Percentiles rank a stretch among this genome's conserved stretches.
phyloP scores from a whole-genome alignment of 495 filamentous ascomycete species.

The Lepidopterella palustris region DNA sequence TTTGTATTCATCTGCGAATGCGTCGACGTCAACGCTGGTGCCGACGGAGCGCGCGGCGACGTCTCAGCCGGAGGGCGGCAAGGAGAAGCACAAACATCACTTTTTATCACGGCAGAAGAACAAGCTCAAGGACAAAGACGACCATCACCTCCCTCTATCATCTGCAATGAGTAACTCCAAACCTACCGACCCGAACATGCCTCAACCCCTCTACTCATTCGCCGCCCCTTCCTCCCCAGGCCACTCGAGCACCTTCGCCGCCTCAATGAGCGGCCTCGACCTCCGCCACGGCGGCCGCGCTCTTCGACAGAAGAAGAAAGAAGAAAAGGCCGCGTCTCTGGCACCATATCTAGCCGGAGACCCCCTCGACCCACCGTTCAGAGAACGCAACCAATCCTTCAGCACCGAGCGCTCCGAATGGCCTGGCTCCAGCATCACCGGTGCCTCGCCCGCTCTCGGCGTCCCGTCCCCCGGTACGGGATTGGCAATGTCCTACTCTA shows the following conservation, averaged over 20 bases:
- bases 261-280: constrained; percentile 77
- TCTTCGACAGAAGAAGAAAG: constrained; percentile 83
- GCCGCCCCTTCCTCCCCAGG: constrained; percentile 61
- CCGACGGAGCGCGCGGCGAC: constrained; percentile 31
- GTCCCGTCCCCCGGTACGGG: not conserved
- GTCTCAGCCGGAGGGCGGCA: constrained; percentile 53
- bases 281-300: constrained; percentile 77
- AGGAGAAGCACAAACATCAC: constrained; percentile 65
- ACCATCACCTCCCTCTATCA: constrained; percentile 74
- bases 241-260: constrained; percentile 60
- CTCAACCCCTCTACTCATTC: constrained; percentile 78
- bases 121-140: constrained; percentile 73
- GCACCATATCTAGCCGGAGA: constrained; percentile 34
- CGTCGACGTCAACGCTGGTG: constrained; percentile 72
- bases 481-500: constrained; percentile 4
- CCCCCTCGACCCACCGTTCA: constrained; percentile 27
- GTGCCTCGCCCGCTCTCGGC: constrained; percentile 23
- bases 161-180: constrained; percentile 87
- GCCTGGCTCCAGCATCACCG: constrained; percentile 18
- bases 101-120: constrained; percentile 90
- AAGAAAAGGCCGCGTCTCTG: constrained; percentile 55
- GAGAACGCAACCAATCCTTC: constrained; percentile 32
- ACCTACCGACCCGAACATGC: constrained; percentile 76
- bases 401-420: constrained; percentile 32
- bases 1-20: constrained; percentile 80